Evolutionary conservation across 192 early-diverging fungal species (phyloP).

Genomic region (Entrophospora sp.): DNA sequence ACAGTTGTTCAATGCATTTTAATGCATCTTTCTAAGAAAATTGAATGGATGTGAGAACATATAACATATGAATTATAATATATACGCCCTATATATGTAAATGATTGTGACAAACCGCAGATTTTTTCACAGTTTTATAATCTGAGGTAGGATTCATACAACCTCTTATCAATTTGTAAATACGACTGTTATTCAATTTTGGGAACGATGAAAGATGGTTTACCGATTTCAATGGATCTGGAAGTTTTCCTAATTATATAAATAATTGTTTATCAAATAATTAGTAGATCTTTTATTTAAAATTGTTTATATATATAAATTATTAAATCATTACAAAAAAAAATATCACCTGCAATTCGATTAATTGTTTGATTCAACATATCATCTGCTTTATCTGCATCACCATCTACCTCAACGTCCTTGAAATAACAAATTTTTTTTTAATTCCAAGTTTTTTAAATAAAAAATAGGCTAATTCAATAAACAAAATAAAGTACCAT

Average conservation of each 20-base stretch:
- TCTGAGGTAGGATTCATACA: slow-evolving; percentile 62
- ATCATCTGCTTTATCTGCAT: slow-evolving; percentile 32
- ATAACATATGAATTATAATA: neutral
- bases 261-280: too few relatives aligned
- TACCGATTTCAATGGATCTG: slow-evolving; percentile 56
- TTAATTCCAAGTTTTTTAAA: too few relatives aligned
- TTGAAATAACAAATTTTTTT: too few relatives aligned
- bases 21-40: slow-evolving; percentile 43
- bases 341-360: slow-evolving; percentile 41
- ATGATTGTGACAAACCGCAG: slow-evolving; percentile 29
- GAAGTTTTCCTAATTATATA: slow-evolving; percentile 39
- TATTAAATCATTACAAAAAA: too few relatives aligned
- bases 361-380: slow-evolving; percentile 43
- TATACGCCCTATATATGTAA: neutral
- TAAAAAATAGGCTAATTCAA: neutral
- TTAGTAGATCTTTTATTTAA: too few relatives aligned
- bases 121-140: slow-evolving; percentile 61
- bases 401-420: slow-evolving; percentile 34
- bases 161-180: slow-evolving; percentile 54
- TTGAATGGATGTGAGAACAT: neutral
- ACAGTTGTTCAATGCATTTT: slow-evolving; percentile 50
- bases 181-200: slow-evolving; percentile 52
- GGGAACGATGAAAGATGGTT: slow-evolving; percentile 59
- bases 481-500: slow-evolving; percentile 32
- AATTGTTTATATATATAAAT: too few relatives aligned